Percentiles rank a stretch among this genome's conserved stretches.
These are phyloP conservation scores for Hypericum perforatum DNA, from an alignment of 345 rosid genomes.

Conservation along the genomic window DNA sequence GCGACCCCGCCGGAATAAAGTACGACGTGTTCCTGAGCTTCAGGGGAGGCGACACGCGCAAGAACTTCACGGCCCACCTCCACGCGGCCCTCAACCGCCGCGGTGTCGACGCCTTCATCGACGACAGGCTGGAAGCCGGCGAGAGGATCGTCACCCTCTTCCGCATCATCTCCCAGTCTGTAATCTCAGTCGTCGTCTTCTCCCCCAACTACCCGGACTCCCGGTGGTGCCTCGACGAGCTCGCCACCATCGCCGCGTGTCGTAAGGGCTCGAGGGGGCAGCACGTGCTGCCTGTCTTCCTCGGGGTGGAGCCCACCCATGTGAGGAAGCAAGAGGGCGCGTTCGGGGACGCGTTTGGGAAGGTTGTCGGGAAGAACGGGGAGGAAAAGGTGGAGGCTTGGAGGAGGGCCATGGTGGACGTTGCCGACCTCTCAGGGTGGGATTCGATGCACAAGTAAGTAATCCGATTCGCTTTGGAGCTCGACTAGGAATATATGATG, in stretches of 20 bases:
- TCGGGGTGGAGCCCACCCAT: slow-evolving; percentile 18
- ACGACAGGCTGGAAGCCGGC: neutral
- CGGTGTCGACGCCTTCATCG: slow-evolving; percentile 2
- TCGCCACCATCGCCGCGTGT: slow-evolving; percentile 18
- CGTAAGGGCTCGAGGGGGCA: neutral
- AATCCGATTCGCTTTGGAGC: no score
- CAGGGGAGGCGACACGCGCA: neutral
- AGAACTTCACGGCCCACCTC: slow-evolving; percentile 3
- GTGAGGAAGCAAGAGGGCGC: slow-evolving; percentile 9
- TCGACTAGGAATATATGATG: no score
- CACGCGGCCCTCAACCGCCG: neutral
- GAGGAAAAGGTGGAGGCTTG: neutral
- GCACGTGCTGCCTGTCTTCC: slow-evolving; percentile 26
- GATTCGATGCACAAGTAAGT: neutral
- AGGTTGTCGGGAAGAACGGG: neutral
- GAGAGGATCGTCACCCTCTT: neutral
- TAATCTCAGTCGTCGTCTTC: slow-evolving; percentile 3
- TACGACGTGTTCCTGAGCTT: slow-evolving; percentile 4
- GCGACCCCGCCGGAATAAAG: neutral
- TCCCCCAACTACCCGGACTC: slow-evolving; percentile 6
- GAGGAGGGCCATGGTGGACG: slow-evolving; percentile 18
- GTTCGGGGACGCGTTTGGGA: neutral
- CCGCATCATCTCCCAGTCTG: neutral
- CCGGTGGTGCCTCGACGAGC: slow-evolving; percentile 6
- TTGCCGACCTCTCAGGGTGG: slow-evolving; percentile 6